Conservation (phyloP, 176 grass and related monocot species). For the Aechmea fasciata region DNA sequence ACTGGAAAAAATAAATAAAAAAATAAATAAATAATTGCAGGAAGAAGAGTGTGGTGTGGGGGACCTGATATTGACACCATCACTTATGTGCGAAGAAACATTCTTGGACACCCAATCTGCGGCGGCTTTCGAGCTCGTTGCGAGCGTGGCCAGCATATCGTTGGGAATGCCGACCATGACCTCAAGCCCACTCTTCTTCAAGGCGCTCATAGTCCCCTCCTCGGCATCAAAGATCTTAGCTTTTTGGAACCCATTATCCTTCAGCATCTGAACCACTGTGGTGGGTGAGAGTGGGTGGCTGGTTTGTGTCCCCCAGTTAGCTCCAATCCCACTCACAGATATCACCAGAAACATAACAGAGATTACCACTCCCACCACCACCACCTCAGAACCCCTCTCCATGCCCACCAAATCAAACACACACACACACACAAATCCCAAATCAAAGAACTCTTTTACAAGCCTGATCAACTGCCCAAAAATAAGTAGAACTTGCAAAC, state of each 20-base stretch:
- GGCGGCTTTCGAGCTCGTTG: slow-evolving; percentile 53
- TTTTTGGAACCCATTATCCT: slow-evolving; percentile 74
- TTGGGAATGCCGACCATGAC: slow-evolving; percentile 99
- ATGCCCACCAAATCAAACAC: slow-evolving; percentile 18
- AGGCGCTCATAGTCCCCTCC: slow-evolving; percentile 72
- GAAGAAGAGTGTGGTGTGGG: background rate
- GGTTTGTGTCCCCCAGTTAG: slow-evolving; percentile 94
- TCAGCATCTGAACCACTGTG: slow-evolving; percentile 82
- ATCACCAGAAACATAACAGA: slow-evolving; percentile 37
- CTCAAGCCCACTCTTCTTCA: slow-evolving; percentile 87
- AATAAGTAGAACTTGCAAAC: background rate
- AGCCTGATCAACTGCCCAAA: background rate
- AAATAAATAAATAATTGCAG: background rate
- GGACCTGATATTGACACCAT: slow-evolving; percentile 75
- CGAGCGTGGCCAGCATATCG: slow-evolving; percentile 54
- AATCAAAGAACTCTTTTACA: background rate
- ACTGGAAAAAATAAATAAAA: background rate
- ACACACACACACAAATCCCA: slow-evolving; percentile 8
- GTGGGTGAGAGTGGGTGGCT: slow-evolving; percentile 82
- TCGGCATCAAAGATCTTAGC: slow-evolving; percentile 95
- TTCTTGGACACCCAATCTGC: slow-evolving; percentile 83
- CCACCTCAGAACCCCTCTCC: slow-evolving; percentile 9
- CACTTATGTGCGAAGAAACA: slow-evolving; percentile 55
- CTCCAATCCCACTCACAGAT: slow-evolving; percentile 61
- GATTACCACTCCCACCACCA: slow-evolving; percentile 10